Evolutionary conservation across 441 rosid genomes (phyloP).

Genomic region (Populus hybrid): DNA sequence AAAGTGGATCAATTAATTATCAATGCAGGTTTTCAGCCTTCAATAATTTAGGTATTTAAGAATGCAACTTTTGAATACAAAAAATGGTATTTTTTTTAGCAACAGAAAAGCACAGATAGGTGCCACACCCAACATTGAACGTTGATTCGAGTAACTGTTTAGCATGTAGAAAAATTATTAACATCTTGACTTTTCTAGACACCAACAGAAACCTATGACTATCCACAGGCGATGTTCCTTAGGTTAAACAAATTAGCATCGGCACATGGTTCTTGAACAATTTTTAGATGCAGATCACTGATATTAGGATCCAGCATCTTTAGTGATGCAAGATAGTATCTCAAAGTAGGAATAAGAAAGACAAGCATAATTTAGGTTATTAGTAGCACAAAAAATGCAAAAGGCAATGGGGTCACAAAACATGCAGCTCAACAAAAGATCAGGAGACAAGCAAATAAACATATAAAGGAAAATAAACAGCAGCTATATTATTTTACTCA

Average conservation of each 20-base stretch:
- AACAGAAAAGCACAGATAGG: neutral
- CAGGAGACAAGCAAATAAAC: neutral
- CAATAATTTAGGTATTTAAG: neutral
- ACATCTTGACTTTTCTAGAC: neutral
- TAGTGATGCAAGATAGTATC: neutral
- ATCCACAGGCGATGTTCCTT: neutral
- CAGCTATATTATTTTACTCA: neutral
- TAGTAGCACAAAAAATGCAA: constrained; percentile 4
- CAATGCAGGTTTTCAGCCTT: neutral
- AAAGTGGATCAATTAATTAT: neutral
- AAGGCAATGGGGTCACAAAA: neutral
- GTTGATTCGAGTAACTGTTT: neutral
- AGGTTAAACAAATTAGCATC: neutral
- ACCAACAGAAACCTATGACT: neutral
- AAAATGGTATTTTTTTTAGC: neutral
- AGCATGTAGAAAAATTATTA: neutral
- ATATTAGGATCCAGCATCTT: neutral
- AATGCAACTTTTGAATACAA: neutral
- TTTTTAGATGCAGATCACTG: neutral
- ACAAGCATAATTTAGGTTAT: neutral
- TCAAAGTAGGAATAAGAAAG: neutral
- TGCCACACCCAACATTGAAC: neutral
- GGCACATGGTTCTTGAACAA: neutral
- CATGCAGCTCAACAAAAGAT: neutral
- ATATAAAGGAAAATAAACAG: neutral